Base-by-base conservation (phyloP, 768 basidiomycete species). In the Pleurotus salmoneostramineus region DNA sequence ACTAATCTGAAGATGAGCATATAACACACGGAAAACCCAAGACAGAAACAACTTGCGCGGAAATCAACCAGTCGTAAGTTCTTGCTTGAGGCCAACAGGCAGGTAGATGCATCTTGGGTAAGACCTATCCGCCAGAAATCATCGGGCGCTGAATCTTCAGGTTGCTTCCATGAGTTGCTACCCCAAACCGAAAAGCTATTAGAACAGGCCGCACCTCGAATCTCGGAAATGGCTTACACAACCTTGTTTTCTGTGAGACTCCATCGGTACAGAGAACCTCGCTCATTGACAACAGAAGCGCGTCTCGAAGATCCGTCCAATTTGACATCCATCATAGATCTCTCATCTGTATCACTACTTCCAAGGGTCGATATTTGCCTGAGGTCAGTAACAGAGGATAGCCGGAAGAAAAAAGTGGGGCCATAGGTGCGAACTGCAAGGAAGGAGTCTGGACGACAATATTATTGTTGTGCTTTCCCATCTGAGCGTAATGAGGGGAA, bases 71-170 rank as follows among this genome's bases (percentile, higher is more conserved):
- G 72, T 36, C 63, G 65, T 40, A 87, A 67, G 14, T 56, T 59
- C 43, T 70, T 75, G n/a, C 66, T 72, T 0, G 83, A 85, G 17
- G 82, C 64, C 10, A 86, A 66, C 55, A 83, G 71, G 58, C 77
- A 81, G 14, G 72, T 69, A 11, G 77, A 67, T 10, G 61, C 63
- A 34, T 66, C 63, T 8, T 61, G 50, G 14, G 74, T 74, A 27
- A 71, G 56, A 45, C 76, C 77, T 36, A 89, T 66, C 43, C 81
- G 77, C 82, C 83, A 87, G 63, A 88, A 83, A 5, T 60, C 45
- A 50, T 79, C 73, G 15, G 60, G 57, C n/a, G n/a, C 44, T 47
- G 15, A 46, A 21, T 61, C 58, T 33, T 48, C 50, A 4, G n/a
- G 52, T 17, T 31, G 33, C 49, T 57, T 61, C 42, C 27, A 50